phyloP scores from a whole-genome alignment of 2,329 filamentous ascomycete species.

The Penicillium glabrum region DNA sequence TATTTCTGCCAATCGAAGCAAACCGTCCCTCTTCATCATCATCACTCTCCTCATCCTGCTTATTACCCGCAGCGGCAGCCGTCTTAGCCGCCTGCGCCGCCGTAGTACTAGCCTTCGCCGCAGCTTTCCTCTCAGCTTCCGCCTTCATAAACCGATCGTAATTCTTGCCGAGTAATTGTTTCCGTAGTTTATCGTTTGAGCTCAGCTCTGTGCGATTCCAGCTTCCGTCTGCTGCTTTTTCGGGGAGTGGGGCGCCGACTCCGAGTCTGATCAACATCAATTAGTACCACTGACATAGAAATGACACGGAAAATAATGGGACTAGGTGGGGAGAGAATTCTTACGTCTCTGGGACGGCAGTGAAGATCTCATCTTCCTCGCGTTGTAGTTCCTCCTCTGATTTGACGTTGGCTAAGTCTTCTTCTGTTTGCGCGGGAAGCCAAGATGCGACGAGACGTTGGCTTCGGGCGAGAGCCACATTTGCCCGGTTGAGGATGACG shows the following conservation, averaged over 20 bases:
- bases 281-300: background rate
- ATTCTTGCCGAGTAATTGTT: conserved; percentile 47
- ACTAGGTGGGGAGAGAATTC: conserved; percentile 7
- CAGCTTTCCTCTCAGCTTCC: conserved; percentile 7
- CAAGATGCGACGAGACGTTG: conserved; percentile 57
- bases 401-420: conserved; percentile 39
- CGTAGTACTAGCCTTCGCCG: background rate
- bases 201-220: conserved; percentile 42
- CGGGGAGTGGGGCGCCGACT: conserved; percentile 48
- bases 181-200: conserved; percentile 47
- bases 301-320: background rate
- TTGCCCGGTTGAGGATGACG: conserved; percentile 56
- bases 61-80: conserved; percentile 1
- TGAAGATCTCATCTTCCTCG: conserved; percentile 57
- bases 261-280: conserved; percentile 40
- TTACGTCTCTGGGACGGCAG: conserved; percentile 55
- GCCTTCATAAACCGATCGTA: conserved; percentile 42
- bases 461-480: conserved; percentile 54
- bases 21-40: conserved; percentile 47
- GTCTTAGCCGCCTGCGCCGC: conserved; percentile 33
- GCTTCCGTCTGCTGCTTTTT: conserved; percentile 40
- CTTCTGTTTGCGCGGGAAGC: conserved; percentile 51
- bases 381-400: conserved; percentile 47
- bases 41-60: conserved; percentile 27
- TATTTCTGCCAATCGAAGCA: conserved; percentile 35